Percentiles rank a stretch among this genome's conserved stretches.
Conservation (phyloP, 169 alveolate species). For the Cryptosporidium sp. region DNA sequence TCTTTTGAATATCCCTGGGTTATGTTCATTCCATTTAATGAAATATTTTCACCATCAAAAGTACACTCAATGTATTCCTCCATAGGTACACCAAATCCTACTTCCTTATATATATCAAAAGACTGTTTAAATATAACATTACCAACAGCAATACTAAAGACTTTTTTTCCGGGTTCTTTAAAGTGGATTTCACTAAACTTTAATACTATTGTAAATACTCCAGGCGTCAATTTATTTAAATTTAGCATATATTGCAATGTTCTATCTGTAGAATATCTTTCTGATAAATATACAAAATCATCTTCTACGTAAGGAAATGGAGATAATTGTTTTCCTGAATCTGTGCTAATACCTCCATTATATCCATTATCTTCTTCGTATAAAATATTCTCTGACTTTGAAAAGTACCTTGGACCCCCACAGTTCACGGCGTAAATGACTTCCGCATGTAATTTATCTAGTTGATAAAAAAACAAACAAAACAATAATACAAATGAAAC, state of each 20-base stretch:
- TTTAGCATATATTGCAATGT: conserved; percentile 51
- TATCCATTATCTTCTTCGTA: conserved; percentile 67
- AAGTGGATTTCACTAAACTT: conserved; percentile 62
- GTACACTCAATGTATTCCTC: conserved; percentile 67
- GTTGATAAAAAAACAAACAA: neutral
- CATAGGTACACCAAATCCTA: conserved; percentile 64
- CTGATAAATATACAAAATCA: conserved; percentile 43
- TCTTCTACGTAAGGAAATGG: conserved; percentile 73
- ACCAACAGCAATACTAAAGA: conserved; percentile 60
- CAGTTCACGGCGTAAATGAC: conserved; percentile 72
- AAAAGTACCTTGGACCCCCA: conserved; percentile 64
- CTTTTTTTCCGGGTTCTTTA: conserved; percentile 42
- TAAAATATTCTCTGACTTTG: conserved; percentile 22
- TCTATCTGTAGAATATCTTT: conserved; percentile 53
- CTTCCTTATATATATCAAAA: conserved; percentile 60
- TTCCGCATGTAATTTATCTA: neutral
- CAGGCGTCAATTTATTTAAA: conserved; percentile 46
- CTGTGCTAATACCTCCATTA: conserved; percentile 56
- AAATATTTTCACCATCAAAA: conserved; percentile 31
- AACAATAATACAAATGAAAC: neutral
- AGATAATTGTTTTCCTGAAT: conserved; percentile 48
- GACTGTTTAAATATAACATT: conserved; percentile 36
- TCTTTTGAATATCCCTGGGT: conserved; percentile 63
- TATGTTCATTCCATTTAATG: conserved; percentile 26
- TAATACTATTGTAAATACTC: conserved; percentile 56